Evolutionary conservation across 177 flowering plant genomes (phyloP).

Genomic region (Vitis hybrid): DNA sequence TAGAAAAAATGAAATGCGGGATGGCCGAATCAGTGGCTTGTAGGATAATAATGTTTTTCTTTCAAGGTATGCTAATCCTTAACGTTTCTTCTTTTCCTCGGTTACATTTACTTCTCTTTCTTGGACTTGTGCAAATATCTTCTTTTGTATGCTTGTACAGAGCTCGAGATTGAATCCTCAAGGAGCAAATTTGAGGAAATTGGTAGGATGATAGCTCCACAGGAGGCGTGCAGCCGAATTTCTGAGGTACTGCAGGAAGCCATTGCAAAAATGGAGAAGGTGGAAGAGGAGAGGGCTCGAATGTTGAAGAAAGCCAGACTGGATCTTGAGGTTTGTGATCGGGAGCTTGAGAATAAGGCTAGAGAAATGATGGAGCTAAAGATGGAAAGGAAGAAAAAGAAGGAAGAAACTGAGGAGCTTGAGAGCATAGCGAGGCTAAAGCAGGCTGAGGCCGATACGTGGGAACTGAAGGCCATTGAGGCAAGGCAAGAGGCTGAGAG

Average conservation of each 20-base stretch:
- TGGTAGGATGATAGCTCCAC: slow-evolving; percentile 83
- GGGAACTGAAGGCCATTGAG: slow-evolving; percentile 90
- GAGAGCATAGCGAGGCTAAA: slow-evolving; percentile 91
- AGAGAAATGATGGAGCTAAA: slow-evolving; percentile 75
- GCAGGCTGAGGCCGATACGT: slow-evolving; percentile 97
- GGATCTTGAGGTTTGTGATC: slow-evolving; percentile 80
- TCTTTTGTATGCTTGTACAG: slow-evolving; percentile 29
- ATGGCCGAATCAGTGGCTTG: slow-evolving; percentile 63
- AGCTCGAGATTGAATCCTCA: slow-evolving; percentile 70
- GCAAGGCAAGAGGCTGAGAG: slow-evolving; percentile 94
- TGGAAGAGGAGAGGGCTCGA: slow-evolving; percentile 90
- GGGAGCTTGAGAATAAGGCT: slow-evolving; percentile 84
- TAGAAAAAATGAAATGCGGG: slow-evolving; percentile 78
- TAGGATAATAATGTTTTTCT: slow-evolving; percentile 65
- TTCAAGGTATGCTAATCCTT: slow-evolving; percentile 60
- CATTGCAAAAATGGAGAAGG: slow-evolving; percentile 91
- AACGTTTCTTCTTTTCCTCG: too few relatives aligned
- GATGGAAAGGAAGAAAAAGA: slow-evolving; percentile 76
- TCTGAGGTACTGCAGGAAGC: slow-evolving; percentile 96
- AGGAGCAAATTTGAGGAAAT: slow-evolving; percentile 66
- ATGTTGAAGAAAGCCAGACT: slow-evolving; percentile 84
- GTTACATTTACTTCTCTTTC: too few relatives aligned
- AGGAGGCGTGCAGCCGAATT: slow-evolving; percentile 88
- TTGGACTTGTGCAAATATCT: not conserved
- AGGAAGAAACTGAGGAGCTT: slow-evolving; percentile 81